These are phyloP conservation scores for Citeromyces matritensis DNA, from an alignment of 805 yeast genomes.

Conservation along the genomic window DNA sequence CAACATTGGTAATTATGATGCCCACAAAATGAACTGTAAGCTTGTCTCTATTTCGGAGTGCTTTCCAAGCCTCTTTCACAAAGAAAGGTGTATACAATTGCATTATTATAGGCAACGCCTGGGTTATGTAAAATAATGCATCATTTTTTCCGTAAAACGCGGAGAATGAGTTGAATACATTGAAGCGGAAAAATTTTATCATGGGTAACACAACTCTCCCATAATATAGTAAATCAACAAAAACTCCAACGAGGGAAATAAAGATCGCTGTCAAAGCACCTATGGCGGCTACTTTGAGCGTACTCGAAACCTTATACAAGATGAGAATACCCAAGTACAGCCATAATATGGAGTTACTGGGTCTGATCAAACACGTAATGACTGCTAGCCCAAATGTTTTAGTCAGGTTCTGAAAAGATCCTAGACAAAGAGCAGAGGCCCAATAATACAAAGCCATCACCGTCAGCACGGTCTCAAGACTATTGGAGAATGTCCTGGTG, in stretches of 20 bases:
- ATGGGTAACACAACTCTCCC: constrained; percentile 43
- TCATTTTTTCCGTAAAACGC: constrained; percentile 77
- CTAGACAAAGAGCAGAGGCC: constrained; percentile 22
- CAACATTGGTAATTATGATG: constrained; percentile 23
- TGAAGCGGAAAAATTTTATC: constrained; percentile 60
- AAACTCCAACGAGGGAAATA: constrained; percentile 16
- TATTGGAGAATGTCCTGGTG: constrained; percentile 78
- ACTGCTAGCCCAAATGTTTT: constrained; percentile 37
- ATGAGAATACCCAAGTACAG: constrained; percentile 31
- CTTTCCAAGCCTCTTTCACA: constrained; percentile 18
- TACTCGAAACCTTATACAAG: constrained; percentile 5
- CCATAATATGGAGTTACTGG: constrained; percentile 80
- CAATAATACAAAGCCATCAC: constrained; percentile 51
- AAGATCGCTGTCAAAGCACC: constrained; percentile 8
- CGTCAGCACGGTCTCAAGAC: constrained; percentile 63
- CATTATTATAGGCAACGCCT: constrained; percentile 68
- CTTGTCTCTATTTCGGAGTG: not conserved
- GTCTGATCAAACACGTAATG: constrained; percentile 58
- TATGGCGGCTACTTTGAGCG: constrained; percentile 2
- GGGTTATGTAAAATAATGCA: constrained; percentile 71
- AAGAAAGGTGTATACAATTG: constrained; percentile 54
- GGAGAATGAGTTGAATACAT: constrained; percentile 57
- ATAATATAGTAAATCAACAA: constrained; percentile 50
- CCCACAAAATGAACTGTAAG: constrained; percentile 8
- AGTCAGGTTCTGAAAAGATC: constrained; percentile 5